phyloP scores from a whole-genome alignment of 2,329 filamentous ascomycete genomes.

The Pseudocercospora cruenta region DNA sequence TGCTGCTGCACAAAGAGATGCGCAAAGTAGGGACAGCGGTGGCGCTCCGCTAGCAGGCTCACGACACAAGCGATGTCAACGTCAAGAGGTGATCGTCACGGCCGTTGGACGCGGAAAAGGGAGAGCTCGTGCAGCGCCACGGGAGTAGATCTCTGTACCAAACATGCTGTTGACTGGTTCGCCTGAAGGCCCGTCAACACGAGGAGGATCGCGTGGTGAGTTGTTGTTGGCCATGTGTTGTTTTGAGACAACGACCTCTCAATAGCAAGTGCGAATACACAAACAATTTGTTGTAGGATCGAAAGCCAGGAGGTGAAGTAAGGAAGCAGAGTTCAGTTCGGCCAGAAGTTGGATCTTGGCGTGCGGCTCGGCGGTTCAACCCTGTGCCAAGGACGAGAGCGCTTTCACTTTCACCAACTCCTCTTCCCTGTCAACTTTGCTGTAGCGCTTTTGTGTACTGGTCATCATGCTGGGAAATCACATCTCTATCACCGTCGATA shows the following conservation, averaged over 20 bases:
- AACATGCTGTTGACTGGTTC: not conserved
- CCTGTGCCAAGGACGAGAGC: too few relatives aligned
- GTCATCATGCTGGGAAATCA: too few relatives aligned
- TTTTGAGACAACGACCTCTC: not conserved
- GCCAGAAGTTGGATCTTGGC: not conserved
- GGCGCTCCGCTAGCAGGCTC: constrained; percentile 7
- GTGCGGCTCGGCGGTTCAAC: too few relatives aligned
- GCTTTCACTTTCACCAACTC: not conserved
- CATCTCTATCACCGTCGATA: too few relatives aligned
- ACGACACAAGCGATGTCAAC: not conserved
- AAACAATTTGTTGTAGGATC: not conserved
- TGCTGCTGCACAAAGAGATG: not conserved
- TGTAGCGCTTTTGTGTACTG: too few relatives aligned
- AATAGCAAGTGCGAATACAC: not conserved
- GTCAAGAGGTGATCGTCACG: not conserved
- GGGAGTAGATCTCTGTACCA: not conserved
- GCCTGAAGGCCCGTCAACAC: not conserved
- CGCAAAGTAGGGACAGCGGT: not conserved
- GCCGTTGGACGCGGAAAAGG: not conserved
- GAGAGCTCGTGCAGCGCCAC: constrained; percentile 5
- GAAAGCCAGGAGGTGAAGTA: not conserved
- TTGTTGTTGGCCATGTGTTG: not conserved
- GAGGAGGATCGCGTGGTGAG: not conserved
- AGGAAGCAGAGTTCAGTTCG: not conserved
- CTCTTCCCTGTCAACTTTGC: not conserved